Percentiles rank a stretch among this genome's conserved stretches.
phyloP scores from a whole-genome alignment of 2,329 filamentous ascomycete species.

The Penicillium sumatraense region DNA sequence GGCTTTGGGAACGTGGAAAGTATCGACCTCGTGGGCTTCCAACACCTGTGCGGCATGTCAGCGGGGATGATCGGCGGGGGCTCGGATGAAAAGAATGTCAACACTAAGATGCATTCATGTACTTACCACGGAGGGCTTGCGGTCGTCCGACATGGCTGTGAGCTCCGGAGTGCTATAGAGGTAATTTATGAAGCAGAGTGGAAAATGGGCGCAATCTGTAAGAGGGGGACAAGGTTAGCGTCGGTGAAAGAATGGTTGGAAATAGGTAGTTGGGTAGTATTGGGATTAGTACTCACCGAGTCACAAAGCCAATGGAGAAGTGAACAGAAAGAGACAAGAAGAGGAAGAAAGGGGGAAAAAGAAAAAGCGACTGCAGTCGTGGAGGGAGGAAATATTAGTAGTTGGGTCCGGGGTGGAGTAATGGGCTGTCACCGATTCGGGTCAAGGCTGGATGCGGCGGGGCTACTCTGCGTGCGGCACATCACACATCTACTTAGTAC shows the following conservation, averaged over 20 bases:
- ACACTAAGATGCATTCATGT: neutral
- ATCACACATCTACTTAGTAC: neutral
- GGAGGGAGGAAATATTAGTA: conserved; percentile 6
- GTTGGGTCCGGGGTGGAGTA: neutral
- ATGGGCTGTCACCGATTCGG: conserved; percentile 3
- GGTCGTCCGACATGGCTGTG: conserved; percentile 44
- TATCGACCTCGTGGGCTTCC: conserved; percentile 55
- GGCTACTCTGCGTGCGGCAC: neutral
- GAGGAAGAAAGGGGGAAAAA: conserved; percentile 4
- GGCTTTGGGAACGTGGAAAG: conserved; percentile 61
- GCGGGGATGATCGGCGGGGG: conserved; percentile 6
- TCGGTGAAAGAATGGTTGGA: neutral
- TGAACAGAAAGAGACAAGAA: conserved; percentile 8
- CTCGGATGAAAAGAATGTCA: neutral
- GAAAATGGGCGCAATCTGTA: conserved; percentile 5
- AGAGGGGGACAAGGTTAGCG: neutral
- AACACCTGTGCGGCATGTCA: conserved; percentile 38
- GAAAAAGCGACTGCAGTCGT: neutral
- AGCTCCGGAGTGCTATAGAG: conserved; percentile 6
- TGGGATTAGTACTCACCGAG: neutral
- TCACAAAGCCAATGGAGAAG: neutral
- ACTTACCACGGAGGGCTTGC: conserved; percentile 48
- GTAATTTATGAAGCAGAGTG: neutral
- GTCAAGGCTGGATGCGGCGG: conserved; percentile 4
- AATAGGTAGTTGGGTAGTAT: neutral